Evolutionary conservation across 768 basidiomycete species (phyloP), one percentile per base, ranked within the genome.

Genomic region (Hydnum rufescens): DNA sequence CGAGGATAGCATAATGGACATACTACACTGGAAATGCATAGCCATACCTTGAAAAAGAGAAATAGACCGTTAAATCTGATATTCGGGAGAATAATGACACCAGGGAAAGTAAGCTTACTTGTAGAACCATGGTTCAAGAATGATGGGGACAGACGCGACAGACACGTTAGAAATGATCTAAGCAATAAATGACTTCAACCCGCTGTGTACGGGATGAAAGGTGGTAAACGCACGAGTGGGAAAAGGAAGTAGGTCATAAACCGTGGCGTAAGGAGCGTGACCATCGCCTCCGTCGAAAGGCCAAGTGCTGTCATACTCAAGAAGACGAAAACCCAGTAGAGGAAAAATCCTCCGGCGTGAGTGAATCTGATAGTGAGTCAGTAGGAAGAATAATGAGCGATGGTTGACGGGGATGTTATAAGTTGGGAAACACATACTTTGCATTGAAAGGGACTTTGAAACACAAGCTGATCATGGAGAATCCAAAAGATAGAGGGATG

Each of bases 101-200:
- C n/a, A n/a, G n/a, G n/a, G n/a, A n/a, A n/a, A n/a, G n/a, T n/a
- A n/a, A n/a, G n/a, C n/a, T n/a, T n/a, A 80, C 61, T 80, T 42
- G 53, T 68, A 71, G 54, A 66, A 60, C 53, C 53, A 54, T 3
- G 58, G 55, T 34, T 63, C 61, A 8, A 66, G 60, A 34, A 75
- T 71, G 39, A 81, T 70, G 0, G 82, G 81, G 60, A 71, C 72
- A 36, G 70, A 63, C 19, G 67, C 67, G 1, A 61, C 59, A 3
- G 64, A 55, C 32, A 66, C 57, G 50, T 66, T 56, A 75, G 77
- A 56, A 57, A 83, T 79, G 57, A 83, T 75, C 76, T 76, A 49
- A 5, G 30, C 8, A 30, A 5, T 23, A 58, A n/a, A n/a, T n/a
- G n/a, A n/a, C n/a, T n/a, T n/a, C n/a, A n/a, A n/a, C n/a, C n/a